A percentile compares a stretch with the other conserved stretches of the same genome.
Evolutionary conservation across 2,329 filamentous ascomycete species (phyloP).

Genomic region (Fusarium sp.): DNA sequence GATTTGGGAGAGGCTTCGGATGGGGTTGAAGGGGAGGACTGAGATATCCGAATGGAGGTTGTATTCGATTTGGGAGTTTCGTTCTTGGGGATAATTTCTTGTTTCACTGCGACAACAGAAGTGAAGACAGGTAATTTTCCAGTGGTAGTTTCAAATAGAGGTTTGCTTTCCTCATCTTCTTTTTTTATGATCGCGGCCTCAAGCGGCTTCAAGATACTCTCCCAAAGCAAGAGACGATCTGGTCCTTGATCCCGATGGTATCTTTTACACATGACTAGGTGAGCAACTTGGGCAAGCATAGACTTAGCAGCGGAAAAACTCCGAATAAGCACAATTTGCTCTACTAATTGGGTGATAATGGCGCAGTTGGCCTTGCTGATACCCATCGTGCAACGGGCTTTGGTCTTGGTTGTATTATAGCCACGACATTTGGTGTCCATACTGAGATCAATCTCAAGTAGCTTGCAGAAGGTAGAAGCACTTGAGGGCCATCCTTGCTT

Average conservation of each 20-base stretch:
- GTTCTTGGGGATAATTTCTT: slow-evolving; percentile 5
- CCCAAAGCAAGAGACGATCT: slow-evolving; percentile 25
- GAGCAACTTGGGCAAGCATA: slow-evolving; percentile 29
- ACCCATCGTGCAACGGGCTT: not conserved
- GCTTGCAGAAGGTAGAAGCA: slow-evolving; percentile 14
- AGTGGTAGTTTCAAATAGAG: not conserved
- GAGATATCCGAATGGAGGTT: not conserved
- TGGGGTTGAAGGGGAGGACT: not conserved
- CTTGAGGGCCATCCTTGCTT: slow-evolving; percentile 21
- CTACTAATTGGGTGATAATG: slow-evolving; percentile 20
- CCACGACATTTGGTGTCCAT: slow-evolving; percentile 29
- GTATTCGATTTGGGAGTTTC: not conserved
- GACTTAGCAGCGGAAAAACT: slow-evolving; percentile 30
- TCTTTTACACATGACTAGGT: slow-evolving; percentile 37
- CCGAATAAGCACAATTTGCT: slow-evolving; percentile 17
- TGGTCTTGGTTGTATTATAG: not conserved
- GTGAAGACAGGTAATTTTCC: not conserved
- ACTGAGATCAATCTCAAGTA: slow-evolving; percentile 22
- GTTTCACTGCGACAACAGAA: not conserved
- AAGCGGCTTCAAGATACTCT: slow-evolving; percentile 15
- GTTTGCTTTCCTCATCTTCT: slow-evolving; percentile 17
- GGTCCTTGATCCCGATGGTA: slow-evolving; percentile 1
- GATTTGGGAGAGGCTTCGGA: not conserved
- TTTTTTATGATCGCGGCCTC: slow-evolving; percentile 10
- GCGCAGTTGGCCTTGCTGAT: slow-evolving; percentile 19